phyloP scores from a whole-genome alignment of 2,329 filamentous ascomycete species.

The Talaromyces rugulosus region DNA sequence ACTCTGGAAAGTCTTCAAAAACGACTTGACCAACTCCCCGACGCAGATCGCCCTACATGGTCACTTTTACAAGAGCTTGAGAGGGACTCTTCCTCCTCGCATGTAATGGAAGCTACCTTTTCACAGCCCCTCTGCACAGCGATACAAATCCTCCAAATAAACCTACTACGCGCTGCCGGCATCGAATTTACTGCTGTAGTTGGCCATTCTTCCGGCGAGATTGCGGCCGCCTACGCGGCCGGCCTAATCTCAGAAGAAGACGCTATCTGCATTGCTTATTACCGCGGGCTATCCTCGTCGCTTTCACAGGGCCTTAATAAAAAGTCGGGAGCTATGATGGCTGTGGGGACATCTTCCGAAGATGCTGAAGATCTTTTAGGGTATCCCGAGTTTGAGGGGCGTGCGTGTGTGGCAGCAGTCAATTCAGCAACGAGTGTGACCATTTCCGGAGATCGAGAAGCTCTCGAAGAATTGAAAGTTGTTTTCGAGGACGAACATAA shows the following conservation, averaged over 20 bases:
- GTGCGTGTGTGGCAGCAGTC: constrained; percentile 22
- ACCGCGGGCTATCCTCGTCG: constrained; percentile 26
- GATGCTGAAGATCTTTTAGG: constrained; percentile 17
- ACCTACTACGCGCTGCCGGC: constrained; percentile 20
- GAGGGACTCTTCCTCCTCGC: neutral
- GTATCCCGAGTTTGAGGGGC: constrained; percentile 1
- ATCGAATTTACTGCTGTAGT: constrained; percentile 32
- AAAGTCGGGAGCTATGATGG: constrained; percentile 27
- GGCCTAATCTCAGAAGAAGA: constrained; percentile 33
- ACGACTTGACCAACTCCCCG: neutral
- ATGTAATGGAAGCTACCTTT: constrained; percentile 15
- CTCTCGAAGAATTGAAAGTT: constrained; percentile 21
- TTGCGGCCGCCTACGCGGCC: constrained; percentile 43
- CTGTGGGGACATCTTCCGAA: constrained; percentile 23
- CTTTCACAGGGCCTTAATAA: constrained; percentile 8
- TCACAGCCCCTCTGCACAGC: constrained; percentile 19
- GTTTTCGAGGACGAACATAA: constrained; percentile 21
- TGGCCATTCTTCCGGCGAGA: constrained; percentile 41
- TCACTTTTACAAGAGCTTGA: constrained; percentile 19
- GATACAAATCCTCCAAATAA: constrained; percentile 17
- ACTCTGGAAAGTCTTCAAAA: neutral
- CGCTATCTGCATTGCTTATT: constrained; percentile 38
- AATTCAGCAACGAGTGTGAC: constrained; percentile 39
- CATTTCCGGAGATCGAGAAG: constrained; percentile 34
- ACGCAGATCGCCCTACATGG: constrained; percentile 3